These are phyloP conservation scores for Jaltomata sinuosa DNA, from an alignment of 257 asterid genomes.

Conservation along the genomic window DNA sequence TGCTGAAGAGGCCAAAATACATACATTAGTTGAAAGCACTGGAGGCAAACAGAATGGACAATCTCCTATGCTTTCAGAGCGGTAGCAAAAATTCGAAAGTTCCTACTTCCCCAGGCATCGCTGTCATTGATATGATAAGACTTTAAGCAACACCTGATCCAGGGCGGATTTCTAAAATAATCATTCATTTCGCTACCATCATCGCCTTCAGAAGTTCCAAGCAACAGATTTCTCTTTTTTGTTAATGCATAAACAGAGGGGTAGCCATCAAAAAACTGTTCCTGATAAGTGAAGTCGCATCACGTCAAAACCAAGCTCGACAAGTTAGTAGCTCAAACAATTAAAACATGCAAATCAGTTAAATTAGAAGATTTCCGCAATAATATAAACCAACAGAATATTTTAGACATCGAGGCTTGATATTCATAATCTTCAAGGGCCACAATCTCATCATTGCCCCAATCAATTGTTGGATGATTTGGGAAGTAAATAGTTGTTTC, in stretches of 20 bases:
- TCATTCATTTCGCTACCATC: background rate
- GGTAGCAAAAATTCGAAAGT: constrained; percentile 47
- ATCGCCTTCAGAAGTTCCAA: constrained; percentile 34
- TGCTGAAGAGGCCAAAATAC: background rate
- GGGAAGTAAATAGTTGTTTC: background rate
- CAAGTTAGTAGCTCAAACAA: background rate
- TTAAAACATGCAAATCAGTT: background rate
- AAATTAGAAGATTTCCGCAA: background rate
- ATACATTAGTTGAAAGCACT: background rate
- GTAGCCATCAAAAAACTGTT: constrained; percentile 34
- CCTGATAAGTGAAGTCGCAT: constrained; percentile 21
- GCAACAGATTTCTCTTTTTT: constrained; percentile 38
- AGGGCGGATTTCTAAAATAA: constrained; percentile 52
- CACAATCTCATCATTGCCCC: background rate
- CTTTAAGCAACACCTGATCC: constrained; percentile 64
- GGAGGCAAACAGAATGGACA: background rate
- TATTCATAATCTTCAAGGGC: background rate
- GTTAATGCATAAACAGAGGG: constrained; percentile 27
- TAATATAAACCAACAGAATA: background rate
- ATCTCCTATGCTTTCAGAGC: constrained; percentile 16
- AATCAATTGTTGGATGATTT: background rate
- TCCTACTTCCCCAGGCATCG: constrained; percentile 62
- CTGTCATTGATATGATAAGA: constrained; percentile 40
- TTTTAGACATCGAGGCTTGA: background rate
- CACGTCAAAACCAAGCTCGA: background rate